phyloP scores from a whole-genome alignment of 176 grass and related monocot species.

The Saccharum officinarum region DNA sequence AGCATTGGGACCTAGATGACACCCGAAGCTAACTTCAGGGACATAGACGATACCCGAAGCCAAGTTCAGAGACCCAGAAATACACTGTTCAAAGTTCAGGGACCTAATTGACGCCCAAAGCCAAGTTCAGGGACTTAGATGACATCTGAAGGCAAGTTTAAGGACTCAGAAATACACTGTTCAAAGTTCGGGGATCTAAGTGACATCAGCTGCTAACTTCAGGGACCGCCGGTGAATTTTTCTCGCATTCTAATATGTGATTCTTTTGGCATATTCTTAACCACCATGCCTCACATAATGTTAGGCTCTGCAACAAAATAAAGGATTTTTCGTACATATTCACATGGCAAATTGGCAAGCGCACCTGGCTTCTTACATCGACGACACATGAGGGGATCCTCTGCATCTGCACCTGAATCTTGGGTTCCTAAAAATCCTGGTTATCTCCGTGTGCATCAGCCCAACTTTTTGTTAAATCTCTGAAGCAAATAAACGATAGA shows the following conservation, averaged over 20 bases:
- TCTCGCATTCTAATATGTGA: not conserved
- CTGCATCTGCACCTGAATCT: conserved; percentile 32
- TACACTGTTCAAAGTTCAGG: too few relatives aligned
- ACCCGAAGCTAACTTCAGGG: too few relatives aligned
- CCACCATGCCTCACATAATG: conserved; percentile 17
- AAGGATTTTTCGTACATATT: conserved; percentile 35
- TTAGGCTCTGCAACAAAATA: not conserved
- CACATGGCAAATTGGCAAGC: conserved; percentile 39
- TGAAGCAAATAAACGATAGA: not conserved
- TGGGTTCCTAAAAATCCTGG: conserved; percentile 16
- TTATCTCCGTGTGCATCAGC: not conserved
- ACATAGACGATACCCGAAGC: too few relatives aligned
- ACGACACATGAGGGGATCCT: conserved; percentile 26
- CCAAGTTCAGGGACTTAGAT: too few relatives aligned
- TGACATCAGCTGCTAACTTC: too few relatives aligned
- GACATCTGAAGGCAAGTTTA: too few relatives aligned
- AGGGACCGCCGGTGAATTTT: too few relatives aligned
- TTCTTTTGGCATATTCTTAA: conserved; percentile 22
- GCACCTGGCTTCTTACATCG: conserved; percentile 29
- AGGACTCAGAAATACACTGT: too few relatives aligned
- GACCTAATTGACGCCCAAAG: too few relatives aligned
- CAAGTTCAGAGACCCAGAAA: too few relatives aligned
- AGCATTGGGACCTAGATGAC: too few relatives aligned
- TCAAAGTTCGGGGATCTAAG: too few relatives aligned
- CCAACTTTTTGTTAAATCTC: not conserved